phyloP scores from a whole-genome alignment of 208 protist species.

The Ichthyophonus hoferi region DNA sequence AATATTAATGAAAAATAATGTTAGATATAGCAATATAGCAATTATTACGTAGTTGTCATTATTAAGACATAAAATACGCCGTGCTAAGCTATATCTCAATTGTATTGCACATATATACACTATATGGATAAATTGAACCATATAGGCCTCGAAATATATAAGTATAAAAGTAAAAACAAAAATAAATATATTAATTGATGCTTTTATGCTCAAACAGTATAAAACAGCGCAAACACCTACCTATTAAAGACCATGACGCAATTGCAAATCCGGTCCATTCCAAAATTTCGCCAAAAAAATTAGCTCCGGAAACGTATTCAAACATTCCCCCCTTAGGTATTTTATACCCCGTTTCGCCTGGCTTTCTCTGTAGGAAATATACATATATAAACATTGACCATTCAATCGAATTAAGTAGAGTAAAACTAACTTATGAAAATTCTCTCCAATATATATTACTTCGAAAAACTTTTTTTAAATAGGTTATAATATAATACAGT shows the following conservation, averaged over 20 bases:
- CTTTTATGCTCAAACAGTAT: neutral
- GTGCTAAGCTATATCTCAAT: neutral
- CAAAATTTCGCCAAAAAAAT: conserved; percentile 68
- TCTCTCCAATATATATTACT: too few species aligned
- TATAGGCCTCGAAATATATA: conserved; percentile 4
- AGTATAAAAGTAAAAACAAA: conserved; percentile 46
- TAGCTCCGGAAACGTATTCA: conserved; percentile 64
- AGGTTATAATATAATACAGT: too few species aligned
- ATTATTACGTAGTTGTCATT: too few species aligned
- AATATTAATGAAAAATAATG: too few species aligned
- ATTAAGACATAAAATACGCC: neutral
- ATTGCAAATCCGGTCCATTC: conserved; percentile 65
- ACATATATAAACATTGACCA: too few species aligned
- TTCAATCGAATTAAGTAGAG: too few species aligned
- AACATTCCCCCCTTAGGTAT: conserved; percentile 68
- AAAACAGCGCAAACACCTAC: neutral
- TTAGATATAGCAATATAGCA: too few species aligned
- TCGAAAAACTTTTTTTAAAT: too few species aligned
- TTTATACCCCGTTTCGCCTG: conserved; percentile 65
- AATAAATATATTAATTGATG: conserved; percentile 28
- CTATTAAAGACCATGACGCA: conserved; percentile 31
- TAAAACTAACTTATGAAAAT: too few species aligned
- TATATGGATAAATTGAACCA: neutral
- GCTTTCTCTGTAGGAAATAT: conserved; percentile 38
- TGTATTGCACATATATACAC: neutral